Evolutionary conservation across 2,329 filamentous ascomycete genomes (phyloP), one percentile per base, ranked within the genome.

Genomic region (Colletotrichum salicis): DNA sequence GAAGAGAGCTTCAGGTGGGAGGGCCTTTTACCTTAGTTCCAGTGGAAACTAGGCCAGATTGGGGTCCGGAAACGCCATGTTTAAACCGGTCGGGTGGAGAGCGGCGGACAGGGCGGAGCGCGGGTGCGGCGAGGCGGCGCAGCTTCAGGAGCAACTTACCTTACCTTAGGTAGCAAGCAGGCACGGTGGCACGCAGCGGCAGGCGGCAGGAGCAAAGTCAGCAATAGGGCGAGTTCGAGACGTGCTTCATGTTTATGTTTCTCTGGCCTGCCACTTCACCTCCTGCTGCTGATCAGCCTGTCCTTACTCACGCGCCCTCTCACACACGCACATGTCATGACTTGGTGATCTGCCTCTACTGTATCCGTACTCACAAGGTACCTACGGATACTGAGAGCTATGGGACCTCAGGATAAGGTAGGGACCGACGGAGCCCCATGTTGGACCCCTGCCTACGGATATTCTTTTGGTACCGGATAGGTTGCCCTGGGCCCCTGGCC

Each of bases 21-120:
- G 24, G 52, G 24, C 52, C 52, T 55, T 13, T 15, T 8, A 55
- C 22, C 12, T 41, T 4, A 31, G 4, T n/a, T 33, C n/a, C 27
- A 10, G 59, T 22, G n/a, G n/a, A 31, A 65, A 54, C 58, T 71
- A 71, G 56, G 65, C 64, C 45, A 29, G 41, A 61, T 45, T 19
- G 27, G 55, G 29, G 45, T 24, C 48, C n/a, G 22, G 13, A 3
- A 5, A 22, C n/a, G 54, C 69, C 37, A 41, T 63, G 69, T 71
- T 69, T 56, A 64, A 71, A 69, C 65, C 54, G 7, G 58, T 22
- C 41, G 24, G 59, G 64, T 54, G 68, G 27, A 31, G 13, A 31
- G 45, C 52, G 29, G 59, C 55, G 54, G 69, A 69, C 69, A 69
- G 69, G 65, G 69, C 69, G 69, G 69, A 71, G 69, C 69, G 55